Conservation (phyloP, 163 green algal genomes). For the Prototheca cutis region DNA sequence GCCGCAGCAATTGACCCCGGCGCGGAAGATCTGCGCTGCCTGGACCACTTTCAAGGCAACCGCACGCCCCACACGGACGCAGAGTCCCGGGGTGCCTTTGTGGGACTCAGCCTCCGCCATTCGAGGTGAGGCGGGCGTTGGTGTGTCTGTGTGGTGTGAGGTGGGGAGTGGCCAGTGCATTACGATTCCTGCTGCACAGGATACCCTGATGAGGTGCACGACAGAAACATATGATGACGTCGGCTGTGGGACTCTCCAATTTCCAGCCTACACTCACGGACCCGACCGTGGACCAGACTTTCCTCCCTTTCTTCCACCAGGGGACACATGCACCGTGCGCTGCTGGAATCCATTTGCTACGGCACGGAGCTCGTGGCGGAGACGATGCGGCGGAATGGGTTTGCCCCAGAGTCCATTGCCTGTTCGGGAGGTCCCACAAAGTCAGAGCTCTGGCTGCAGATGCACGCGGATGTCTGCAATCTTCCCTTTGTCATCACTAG, state of each 20-base stretch:
- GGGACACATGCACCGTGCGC: constrained; percentile 54
- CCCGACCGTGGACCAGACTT: too few relatives aligned
- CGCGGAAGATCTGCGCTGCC: constrained; percentile 53
- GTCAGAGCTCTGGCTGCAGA: constrained; percentile 64
- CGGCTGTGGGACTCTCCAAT: too few relatives aligned
- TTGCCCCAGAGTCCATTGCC: constrained; percentile 33
- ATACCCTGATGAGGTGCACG: too few relatives aligned
- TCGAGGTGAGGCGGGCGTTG: neutral
- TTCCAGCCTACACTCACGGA: too few relatives aligned
- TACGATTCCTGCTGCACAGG: too few relatives aligned
- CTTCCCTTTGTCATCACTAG: constrained; percentile 55
- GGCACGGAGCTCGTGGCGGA: constrained; percentile 61
- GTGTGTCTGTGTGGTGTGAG: too few relatives aligned
- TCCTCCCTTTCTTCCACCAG: too few relatives aligned
- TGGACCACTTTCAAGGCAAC: constrained; percentile 80
- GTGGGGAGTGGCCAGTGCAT: too few relatives aligned
- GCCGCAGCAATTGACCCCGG: constrained; percentile 48
- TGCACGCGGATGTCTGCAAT: constrained; percentile 59
- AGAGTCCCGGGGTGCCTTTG: constrained; percentile 48
- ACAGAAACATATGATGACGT: too few relatives aligned
- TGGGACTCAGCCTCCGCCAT: constrained; percentile 63
- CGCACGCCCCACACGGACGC: constrained; percentile 70
- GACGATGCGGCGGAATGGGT: constrained; percentile 48
- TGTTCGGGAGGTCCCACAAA: constrained; percentile 56
- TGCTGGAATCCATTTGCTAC: constrained; percentile 62